Conservation (phyloP, 2,329 filamentous ascomycete genomes). For the Corynespora cassiicola region DNA sequence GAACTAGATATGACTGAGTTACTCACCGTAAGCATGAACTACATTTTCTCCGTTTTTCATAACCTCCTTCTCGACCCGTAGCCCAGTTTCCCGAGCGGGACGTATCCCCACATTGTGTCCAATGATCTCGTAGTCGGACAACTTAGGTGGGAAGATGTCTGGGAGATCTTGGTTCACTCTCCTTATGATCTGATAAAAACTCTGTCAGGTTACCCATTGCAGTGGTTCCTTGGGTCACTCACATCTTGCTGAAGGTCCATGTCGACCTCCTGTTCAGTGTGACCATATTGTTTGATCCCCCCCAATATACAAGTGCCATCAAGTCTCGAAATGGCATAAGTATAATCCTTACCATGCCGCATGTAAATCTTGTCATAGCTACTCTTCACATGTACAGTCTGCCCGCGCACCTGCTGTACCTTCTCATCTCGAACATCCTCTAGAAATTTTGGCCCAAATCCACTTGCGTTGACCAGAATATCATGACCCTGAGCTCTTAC, state of each 20-base stretch:
- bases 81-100: slow-evolving; percentile 21
- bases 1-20: slow-evolving; percentile 4
- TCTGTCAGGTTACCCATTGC: slow-evolving; percentile 2
- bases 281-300: slow-evolving; percentile 23
- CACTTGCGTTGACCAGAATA: slow-evolving; percentile 32
- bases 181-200: slow-evolving; percentile 19
- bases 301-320: slow-evolving; percentile 31
- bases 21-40: slow-evolving; percentile 37
- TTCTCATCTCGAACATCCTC: slow-evolving; percentile 19
- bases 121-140: slow-evolving; percentile 24
- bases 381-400: slow-evolving; percentile 29
- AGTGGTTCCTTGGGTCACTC: no score
- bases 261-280: slow-evolving; percentile 10
- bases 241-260: slow-evolving; percentile 12
- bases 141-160: slow-evolving; percentile 16
- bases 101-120: slow-evolving; percentile 32
- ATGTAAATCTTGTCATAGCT: slow-evolving; percentile 24
- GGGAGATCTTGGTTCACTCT: slow-evolving; percentile 26
- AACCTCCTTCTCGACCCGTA: slow-evolving; percentile 34
- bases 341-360: slow-evolving; percentile 29
- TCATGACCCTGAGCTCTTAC: slow-evolving; percentile 23
- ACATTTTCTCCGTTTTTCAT: slow-evolving; percentile 33
- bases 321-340: slow-evolving; percentile 26
- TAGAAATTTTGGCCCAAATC: slow-evolving; percentile 20
- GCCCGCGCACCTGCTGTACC: slow-evolving; percentile 25